Conservation (phyloP, 1,284 basidiomycete genomes). For the Ustilago tritici region DNA sequence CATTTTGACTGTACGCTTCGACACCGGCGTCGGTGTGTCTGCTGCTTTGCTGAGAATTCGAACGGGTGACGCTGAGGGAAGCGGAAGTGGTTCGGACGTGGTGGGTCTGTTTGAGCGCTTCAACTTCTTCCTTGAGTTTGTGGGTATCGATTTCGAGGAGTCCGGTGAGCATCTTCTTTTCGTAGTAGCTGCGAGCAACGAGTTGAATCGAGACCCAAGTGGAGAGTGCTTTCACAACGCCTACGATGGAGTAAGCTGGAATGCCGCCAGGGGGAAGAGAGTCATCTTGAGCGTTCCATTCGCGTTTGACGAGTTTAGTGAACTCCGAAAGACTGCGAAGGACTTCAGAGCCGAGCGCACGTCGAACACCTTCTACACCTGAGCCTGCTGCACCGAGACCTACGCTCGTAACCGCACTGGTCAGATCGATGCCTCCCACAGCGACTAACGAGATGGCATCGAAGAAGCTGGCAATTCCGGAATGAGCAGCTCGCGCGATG, state of each 20-base stretch:
- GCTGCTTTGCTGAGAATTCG: neutral
- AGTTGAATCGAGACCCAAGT: constrained; percentile 63
- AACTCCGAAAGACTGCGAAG: constrained; percentile 54
- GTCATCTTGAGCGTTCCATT: constrained; percentile 58
- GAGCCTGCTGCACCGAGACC: constrained; percentile 56
- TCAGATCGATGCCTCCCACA: constrained; percentile 60
- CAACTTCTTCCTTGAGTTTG: constrained; percentile 41
- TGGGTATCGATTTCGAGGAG: constrained; percentile 46
- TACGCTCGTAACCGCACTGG: constrained; percentile 57
- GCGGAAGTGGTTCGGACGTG: constrained; percentile 25
- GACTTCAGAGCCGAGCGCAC: constrained; percentile 58
- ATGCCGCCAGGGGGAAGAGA: constrained; percentile 62
- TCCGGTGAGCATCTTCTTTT: constrained; percentile 49
- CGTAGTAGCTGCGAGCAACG: constrained; percentile 56
- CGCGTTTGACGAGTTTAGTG: constrained; percentile 56
- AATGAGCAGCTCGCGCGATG: constrained; percentile 44
- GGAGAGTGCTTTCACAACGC: constrained; percentile 57
- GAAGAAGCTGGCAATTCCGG: constrained; percentile 59
- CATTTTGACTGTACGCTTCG: constrained; percentile 4
- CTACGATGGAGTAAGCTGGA: constrained; percentile 56
- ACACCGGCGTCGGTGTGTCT: neutral
- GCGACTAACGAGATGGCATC: constrained; percentile 58
- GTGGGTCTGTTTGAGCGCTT: constrained; percentile 27
- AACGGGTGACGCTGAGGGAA: constrained; percentile 15
- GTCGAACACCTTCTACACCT: constrained; percentile 54